Evolutionary conservation across 73 alveolate species (phyloP), one percentile per base, ranked within the genome.

Genomic region (Paramecium primaurelia): DNA sequence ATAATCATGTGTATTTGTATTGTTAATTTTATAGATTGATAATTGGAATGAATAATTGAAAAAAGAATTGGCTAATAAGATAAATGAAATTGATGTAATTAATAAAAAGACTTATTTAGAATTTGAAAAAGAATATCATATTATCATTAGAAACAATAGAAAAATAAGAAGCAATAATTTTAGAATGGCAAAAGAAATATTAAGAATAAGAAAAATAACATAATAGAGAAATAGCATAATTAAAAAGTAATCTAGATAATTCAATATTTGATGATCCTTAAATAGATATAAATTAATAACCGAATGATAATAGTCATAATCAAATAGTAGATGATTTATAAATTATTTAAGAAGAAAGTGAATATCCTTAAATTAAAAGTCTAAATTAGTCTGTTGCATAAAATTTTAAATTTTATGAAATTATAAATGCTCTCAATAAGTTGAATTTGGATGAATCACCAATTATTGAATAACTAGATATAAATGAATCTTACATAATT

Each of bases 1-100:
- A 64, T 64, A 54, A 28, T 64, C 84, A 64, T 64, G 84, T 64
- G 84, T 64, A 64, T 64, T 64, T 64, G 28, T 64, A 28, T 64
- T 64, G 12, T 18, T 64, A 28, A 64, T 64, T 40, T 40, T 34
- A 32, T 64, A 64, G 84, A 64, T 64, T 32, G 84, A 7, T 34
- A 64, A 64, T 34, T 28, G 6, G 9, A 28, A 32, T 26, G 84
- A 64, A 4, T 64, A 6, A 34, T 14, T 64, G 42, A 64, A 28
- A 32, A 64, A 64, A 2, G 47, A 64, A 3, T n/a, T 64, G 12
- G 28, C 10, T 64, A 14, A 2, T 26, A 64, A 64, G 30, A 32
- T 14, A 1, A 1, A 64, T 30, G 84, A 64, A 64, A 34, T 64
- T 28, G 47, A 64, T 64, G 84, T 64, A 64, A 28, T 4, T 7